phyloP scores from a whole-genome alignment of 2,329 filamentous ascomycete genomes.

The Verticillium alfalfae region DNA sequence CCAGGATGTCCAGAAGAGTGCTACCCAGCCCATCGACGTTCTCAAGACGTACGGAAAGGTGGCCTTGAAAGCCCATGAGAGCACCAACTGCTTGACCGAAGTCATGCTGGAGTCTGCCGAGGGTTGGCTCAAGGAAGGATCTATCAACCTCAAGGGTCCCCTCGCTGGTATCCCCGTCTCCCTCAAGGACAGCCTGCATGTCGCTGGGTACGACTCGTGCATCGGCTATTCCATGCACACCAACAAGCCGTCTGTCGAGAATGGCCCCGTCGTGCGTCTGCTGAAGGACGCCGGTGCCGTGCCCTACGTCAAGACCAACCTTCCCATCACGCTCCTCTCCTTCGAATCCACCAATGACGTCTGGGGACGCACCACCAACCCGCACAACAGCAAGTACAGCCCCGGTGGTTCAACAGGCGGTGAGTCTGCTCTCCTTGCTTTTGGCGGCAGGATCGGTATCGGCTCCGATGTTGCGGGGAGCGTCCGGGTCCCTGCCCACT shows the following conservation, averaged over 20 bases:
- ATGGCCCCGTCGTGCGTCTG: conserved; percentile 69
- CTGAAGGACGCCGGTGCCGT: conserved; percentile 85
- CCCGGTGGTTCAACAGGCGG: conserved; percentile 87
- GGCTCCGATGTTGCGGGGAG: conserved; percentile 89
- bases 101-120: conserved; percentile 76
- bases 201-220: conserved; percentile 76
- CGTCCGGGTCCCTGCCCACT: conserved; percentile 81
- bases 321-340: conserved; percentile 79
- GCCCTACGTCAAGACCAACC: conserved; percentile 88
- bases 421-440: conserved; percentile 75
- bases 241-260: conserved; percentile 57
- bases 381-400: conserved; percentile 77
- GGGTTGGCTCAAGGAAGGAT: conserved; percentile 55
- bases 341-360: conserved; percentile 76
- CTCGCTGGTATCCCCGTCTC: conserved; percentile 83
- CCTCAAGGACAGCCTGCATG: conserved; percentile 74
- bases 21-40: conserved; percentile 62
- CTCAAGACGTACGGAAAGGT: conserved; percentile 85
- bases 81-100: conserved; percentile 88
- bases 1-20: conserved; percentile 66
- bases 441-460: conserved; percentile 80
- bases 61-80: conserved; percentile 73
- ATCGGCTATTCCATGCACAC: conserved; percentile 75
- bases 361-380: conserved; percentile 80
- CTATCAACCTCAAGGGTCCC: conserved; percentile 70